Base-by-base conservation (phyloP, 2,329 filamentous ascomycete genomes). In the Aspergillus clavatus region DNA sequence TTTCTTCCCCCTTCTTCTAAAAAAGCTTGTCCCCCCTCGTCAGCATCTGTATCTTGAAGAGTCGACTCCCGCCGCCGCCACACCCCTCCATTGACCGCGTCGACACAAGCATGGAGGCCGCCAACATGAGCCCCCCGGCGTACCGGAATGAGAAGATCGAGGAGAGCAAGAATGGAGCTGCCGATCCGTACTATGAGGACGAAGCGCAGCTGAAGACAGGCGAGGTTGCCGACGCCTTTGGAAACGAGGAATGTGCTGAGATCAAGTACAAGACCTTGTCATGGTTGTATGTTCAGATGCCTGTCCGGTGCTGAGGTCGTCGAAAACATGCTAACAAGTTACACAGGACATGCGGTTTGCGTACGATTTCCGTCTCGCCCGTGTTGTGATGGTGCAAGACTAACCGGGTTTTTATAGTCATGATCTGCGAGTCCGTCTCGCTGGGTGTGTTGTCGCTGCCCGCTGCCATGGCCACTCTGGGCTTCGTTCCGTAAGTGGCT, bases 361-460 rank as follows among this genome's bases (percentile, higher is more conserved):
- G 66, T 70, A 58, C 21, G 61, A 52, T n/a, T n/a, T n/a, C n/a
- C n/a, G n/a, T n/a, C 4, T 14, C 3, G 4, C 29, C 22, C 18
- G 11, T 22, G 11, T 12, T 5, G 33, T 27, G 33, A 36, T 35
- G 14, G 4, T 5, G 5, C 31, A 23, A 21, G 16, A 26, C 24
- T 39, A n/a, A n/a, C n/a, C n/a, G n/a, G 23, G 11, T 6, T 7
- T 11, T 26, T 7, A 47, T 37, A 60, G 67, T 79, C 48, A 78
- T 80, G 72, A 70, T 80, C 24, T 77, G 76, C 10, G 77, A 80
- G 53, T 78, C 75, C 12, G 72, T 80, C 21, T 78, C 74, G 11
- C 66, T 80, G 2, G 77, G 77, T 10, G 73, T 79, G 21, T 66
- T 81, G 5, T 74, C 75, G 3, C 62, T 81, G 3, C 77, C 78